Conservation (phyloP, 2,329 filamentous ascomycete genomes). For the Curvularia hawaiiensis region DNA sequence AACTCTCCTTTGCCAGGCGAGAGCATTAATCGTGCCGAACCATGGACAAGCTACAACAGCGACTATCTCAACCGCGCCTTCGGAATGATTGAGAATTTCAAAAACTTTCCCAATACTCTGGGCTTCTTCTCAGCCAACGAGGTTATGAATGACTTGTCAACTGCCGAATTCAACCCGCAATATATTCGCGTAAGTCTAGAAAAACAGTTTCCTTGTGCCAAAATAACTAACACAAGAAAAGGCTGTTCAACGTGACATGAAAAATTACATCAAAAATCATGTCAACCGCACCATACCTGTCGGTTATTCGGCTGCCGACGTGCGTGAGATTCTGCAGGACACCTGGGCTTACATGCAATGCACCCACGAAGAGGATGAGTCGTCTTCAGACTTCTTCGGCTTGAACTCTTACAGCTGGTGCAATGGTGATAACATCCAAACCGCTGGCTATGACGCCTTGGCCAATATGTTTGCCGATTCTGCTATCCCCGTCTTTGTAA, state of each 20-base stretch:
- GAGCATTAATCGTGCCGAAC: constrained; percentile 61
- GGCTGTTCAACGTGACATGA: constrained; percentile 69
- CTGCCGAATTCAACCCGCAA: constrained; percentile 58
- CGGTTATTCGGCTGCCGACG: constrained; percentile 75
- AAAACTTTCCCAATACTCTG: constrained; percentile 67
- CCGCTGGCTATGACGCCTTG: constrained; percentile 64
- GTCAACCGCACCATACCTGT: constrained; percentile 64
- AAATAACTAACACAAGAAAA: constrained; percentile 8
- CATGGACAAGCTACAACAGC: constrained; percentile 60
- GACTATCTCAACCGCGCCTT: constrained; percentile 65
- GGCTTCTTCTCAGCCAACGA: constrained; percentile 73
- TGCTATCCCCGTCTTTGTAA: constrained; percentile 71
- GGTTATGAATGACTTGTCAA: constrained; percentile 66
- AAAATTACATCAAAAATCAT: constrained; percentile 69
- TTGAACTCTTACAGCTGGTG: constrained; percentile 79
- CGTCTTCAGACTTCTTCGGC: constrained; percentile 75
- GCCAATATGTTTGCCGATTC: constrained; percentile 68
- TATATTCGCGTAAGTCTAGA: constrained; percentile 59
- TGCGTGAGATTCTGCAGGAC: constrained; percentile 73
- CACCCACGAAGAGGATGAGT: constrained; percentile 60
- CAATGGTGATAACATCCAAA: constrained; percentile 67
- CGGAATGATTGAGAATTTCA: constrained; percentile 69
- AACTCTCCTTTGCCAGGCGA: constrained; percentile 64
- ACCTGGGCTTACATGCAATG: constrained; percentile 79
- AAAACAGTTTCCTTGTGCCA: background rate